Evolutionary conservation across 106 monocot species (phyloP).

Genomic region (Allium fistulosum): DNA sequence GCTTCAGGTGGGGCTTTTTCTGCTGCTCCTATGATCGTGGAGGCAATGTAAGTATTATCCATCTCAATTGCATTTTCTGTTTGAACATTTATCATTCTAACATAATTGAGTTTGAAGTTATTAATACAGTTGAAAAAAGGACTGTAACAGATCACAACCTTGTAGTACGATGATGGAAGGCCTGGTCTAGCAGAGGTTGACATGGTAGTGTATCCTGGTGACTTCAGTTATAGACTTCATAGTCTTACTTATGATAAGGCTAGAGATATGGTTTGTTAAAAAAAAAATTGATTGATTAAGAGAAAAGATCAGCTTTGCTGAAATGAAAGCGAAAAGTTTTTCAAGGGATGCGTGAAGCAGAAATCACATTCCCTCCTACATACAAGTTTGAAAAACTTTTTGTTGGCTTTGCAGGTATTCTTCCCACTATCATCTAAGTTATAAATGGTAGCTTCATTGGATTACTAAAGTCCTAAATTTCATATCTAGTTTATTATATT

Average conservation of each 20-base stretch:
- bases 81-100: background rate
- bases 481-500: background rate
- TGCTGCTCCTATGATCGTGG: constrained; percentile 15
- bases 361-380: constrained; percentile 21
- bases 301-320: constrained; percentile 30
- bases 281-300: constrained; percentile 43
- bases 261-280: constrained; percentile 38
- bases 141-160: constrained; percentile 10
- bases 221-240: constrained; percentile 33
- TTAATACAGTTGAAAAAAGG: background rate
- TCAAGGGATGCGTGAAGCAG: constrained; percentile 37
- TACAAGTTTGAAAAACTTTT: constrained; percentile 23
- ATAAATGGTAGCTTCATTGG: background rate
- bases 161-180: constrained; percentile 19
- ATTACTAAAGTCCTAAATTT: background rate
- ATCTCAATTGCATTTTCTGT: background rate
- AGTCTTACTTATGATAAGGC: constrained; percentile 30
- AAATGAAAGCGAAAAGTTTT: constrained; percentile 38
- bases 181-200: constrained; percentile 38
- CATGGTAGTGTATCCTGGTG: constrained; percentile 36
- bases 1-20: constrained; percentile 15
- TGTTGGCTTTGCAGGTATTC: constrained; percentile 24
- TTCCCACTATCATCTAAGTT: background rate
- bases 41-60: constrained; percentile 20
- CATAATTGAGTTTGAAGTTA: background rate